Evolutionary conservation across 1,139 yeast species (phyloP).

Genomic region (Nakaseomyces sp.): DNA sequence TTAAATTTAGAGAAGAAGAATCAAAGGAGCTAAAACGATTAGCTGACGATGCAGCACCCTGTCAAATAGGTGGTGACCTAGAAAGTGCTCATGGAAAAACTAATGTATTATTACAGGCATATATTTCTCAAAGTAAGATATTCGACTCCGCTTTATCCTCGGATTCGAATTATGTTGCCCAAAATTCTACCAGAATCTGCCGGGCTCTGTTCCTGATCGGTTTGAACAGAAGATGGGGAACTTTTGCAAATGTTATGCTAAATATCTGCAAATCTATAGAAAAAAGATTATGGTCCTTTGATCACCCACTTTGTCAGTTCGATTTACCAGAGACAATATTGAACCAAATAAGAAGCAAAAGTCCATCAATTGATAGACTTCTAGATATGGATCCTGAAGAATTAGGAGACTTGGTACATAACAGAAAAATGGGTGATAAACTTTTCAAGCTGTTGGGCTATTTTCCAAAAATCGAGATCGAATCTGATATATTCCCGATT

Average conservation of each 20-base stretch:
- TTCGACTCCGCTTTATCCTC: conserved; percentile 76
- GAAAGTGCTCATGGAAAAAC: conserved; percentile 82
- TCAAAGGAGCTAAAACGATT: conserved; percentile 57
- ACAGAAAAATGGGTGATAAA: conserved; percentile 58
- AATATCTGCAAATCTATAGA: conserved; percentile 83
- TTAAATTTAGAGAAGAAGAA: conserved; percentile 86
- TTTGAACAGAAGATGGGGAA: conserved; percentile 83
- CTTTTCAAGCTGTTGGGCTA: conserved; percentile 54
- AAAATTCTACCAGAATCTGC: conserved; percentile 86
- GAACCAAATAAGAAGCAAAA: conserved; percentile 53
- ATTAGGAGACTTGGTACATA: conserved; percentile 83
- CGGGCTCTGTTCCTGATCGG: conserved; percentile 85
- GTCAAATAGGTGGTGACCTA: conserved; percentile 73
- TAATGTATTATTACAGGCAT: conserved; percentile 79
- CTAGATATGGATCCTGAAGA: conserved; percentile 70
- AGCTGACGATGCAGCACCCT: conserved; percentile 55
- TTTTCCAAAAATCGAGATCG: conserved; percentile 66
- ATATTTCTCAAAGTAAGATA: conserved; percentile 63
- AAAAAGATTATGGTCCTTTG: conserved; percentile 76
- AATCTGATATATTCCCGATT: conserved; percentile 83
- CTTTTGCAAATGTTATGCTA: conserved; percentile 61
- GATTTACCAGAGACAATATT: conserved; percentile 63
- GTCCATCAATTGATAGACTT: conserved; percentile 60
- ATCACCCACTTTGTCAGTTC: conserved; percentile 85
- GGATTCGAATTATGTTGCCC: conserved; percentile 90